Base-by-base conservation (phyloP, 2,329 filamentous ascomycete genomes). In the Cordyceps javanica region DNA sequence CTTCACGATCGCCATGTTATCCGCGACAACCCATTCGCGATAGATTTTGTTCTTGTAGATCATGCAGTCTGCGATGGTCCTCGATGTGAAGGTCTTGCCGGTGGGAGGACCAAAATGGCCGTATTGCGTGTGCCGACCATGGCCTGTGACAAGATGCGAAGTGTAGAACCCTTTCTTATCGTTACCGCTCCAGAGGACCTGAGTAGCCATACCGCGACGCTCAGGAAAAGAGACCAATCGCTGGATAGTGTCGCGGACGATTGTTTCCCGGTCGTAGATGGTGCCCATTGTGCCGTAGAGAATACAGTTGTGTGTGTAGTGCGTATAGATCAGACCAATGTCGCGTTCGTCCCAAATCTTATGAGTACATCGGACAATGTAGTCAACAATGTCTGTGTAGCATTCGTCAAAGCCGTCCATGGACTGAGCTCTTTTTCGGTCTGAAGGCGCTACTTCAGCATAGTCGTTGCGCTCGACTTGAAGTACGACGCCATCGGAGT, bases 371-470 rank as follows among this genome's bases (percentile, higher is more conserved):
- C 53, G 42, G n/a, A 56, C 42, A 48, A 56, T 56, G 53, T 56
- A 56, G 41, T 56, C 53, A 30, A 56, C 53, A 56, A 56, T 56
- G n/a, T 56, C 53, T n/a, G 53, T 38, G 25, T 56, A 56, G 21
- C 21, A 25, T 8, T 48, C 42, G 42, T 56, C 53, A 19, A 56
- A 56, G 28, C 53, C 53, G 3, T 56, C 42, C 53, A 56, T 48
- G 6, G 53, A 38, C 13, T 56, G 53, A 3, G 53, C 42, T 30
- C 53, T 16, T 23, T 19, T 19, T 38, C 53, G 26, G 13, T 46
- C 28, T 38, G 26, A n/a, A 16, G 53, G 42, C 19, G 42, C 30
- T 3, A 56, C 14, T 25, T 56, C 30, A 13, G 34, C 25, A 32
- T 56, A 56, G 42, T 56, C 53, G 21, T 48, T 26, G 13, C 53